A percentile compares a stretch with the other conserved stretches of the same genome.
phyloP scores from a whole-genome alignment of 495 filamentous ascomycete genomes.

The Penicillium fimorum region DNA sequence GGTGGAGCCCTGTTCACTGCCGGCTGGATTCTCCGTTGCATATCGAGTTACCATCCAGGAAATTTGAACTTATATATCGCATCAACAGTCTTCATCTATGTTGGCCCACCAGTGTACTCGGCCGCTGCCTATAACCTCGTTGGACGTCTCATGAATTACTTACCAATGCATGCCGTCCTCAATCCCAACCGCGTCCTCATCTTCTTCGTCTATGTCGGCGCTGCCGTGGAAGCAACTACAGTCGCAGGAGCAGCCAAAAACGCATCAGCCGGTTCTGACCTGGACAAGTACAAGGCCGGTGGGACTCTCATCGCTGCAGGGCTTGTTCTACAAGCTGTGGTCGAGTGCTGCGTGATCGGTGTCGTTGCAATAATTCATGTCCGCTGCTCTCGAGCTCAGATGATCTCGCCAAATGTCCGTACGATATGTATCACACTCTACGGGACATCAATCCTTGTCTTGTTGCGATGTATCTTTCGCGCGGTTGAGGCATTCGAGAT shows the following conservation, averaged over 20 bases:
- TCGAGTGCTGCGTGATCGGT: conserved; percentile 34
- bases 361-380: conserved; percentile 38
- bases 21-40: conserved; percentile 42
- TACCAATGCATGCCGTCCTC: conserved; percentile 43
- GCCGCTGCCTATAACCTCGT: conserved; percentile 60
- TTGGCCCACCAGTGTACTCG: conserved; percentile 54
- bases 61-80: conserved; percentile 49
- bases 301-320: conserved; percentile 34
- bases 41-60: conserved; percentile 35
- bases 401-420: conserved; percentile 34
- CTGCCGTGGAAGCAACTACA: conserved; percentile 36
- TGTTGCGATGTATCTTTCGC: conserved; percentile 41
- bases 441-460: conserved; percentile 36
- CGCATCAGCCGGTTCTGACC: conserved; percentile 23
- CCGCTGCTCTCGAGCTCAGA: conserved; percentile 21
- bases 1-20: conserved; percentile 39
- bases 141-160: conserved; percentile 51
- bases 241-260: conserved; percentile 40
- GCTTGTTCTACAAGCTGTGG: conserved; percentile 35
- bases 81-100: conserved; percentile 50
- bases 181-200: conserved; percentile 38
- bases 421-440: conserved; percentile 40
- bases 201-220: conserved; percentile 38
- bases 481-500: conserved; percentile 36
- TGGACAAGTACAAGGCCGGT: conserved; percentile 24